Percentiles rank a stretch among this genome's conserved stretches.
Evolutionary conservation across 1,284 basidiomycete species (phyloP).

Genomic region (Vanrija humicola): DNA sequence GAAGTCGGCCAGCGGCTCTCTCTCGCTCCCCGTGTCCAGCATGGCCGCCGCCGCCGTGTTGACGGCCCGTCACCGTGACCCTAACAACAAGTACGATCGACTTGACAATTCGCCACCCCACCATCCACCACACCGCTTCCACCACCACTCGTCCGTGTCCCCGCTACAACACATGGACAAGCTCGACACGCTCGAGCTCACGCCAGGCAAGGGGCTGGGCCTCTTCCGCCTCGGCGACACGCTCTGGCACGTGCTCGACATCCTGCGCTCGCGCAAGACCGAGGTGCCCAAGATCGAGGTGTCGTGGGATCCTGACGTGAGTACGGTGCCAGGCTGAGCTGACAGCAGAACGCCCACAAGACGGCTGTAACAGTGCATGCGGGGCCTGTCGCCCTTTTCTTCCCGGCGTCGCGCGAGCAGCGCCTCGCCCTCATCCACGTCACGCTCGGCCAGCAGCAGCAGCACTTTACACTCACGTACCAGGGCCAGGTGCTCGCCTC

Average conservation of each 20-base stretch:
- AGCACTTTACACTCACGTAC: constrained; percentile 60
- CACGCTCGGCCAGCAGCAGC: constrained; percentile 32
- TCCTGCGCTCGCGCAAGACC: constrained; percentile 53
- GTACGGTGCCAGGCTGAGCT: constrained; percentile 9
- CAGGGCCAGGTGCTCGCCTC: constrained; percentile 60
- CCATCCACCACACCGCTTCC: too few species aligned
- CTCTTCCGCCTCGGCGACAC: constrained; percentile 74
- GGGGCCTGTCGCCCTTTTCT: constrained; percentile 70
- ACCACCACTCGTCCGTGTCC: not conserved
- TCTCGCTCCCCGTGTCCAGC: too few species aligned
- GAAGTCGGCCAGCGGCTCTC: too few species aligned
- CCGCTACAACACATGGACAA: not conserved
- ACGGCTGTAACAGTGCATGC: constrained; percentile 73
- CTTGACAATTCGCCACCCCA: too few species aligned
- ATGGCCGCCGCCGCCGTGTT: too few species aligned
- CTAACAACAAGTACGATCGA: too few species aligned
- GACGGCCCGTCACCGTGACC: too few species aligned
- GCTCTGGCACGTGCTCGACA: constrained; percentile 73
- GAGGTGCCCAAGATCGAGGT: constrained; percentile 74
- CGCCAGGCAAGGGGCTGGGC: constrained; percentile 71
- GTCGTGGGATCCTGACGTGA: constrained; percentile 71
- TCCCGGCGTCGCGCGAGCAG: constrained; percentile 63
- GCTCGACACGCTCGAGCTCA: constrained; percentile 61
- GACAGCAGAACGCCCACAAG: constrained; percentile 50
- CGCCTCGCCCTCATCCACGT: constrained; percentile 68